Percentiles rank a stretch among this genome's conserved stretches.
Conservation (phyloP, 139 green algal species). For the Coccomyxa sp. region DNA sequence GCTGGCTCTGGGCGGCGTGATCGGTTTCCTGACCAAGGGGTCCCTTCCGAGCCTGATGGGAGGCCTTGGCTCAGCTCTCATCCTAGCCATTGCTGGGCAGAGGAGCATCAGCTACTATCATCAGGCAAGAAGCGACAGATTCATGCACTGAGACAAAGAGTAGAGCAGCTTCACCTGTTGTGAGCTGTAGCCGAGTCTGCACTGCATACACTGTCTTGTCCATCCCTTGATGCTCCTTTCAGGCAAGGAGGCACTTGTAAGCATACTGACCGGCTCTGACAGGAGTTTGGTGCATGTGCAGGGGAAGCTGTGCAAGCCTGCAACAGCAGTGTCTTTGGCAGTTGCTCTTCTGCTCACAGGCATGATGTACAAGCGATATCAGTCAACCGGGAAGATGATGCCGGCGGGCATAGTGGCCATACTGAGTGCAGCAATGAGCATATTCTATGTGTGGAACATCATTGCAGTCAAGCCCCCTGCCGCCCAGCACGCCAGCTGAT, state of each 20-base stretch:
- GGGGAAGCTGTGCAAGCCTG: slow-evolving; percentile 10
- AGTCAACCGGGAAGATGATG: slow-evolving; percentile 9
- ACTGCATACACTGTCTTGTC: neutral
- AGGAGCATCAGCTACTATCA: slow-evolving; percentile 8
- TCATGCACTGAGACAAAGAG: neutral
- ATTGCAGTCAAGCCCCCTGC: neutral
- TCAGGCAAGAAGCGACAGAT: neutral
- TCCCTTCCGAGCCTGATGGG: slow-evolving; percentile 16
- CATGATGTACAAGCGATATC: slow-evolving; percentile 13
- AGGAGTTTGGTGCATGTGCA: neutral
- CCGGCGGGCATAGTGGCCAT: slow-evolving; percentile 10
- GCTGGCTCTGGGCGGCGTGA: slow-evolving; percentile 16
- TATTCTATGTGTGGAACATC: slow-evolving; percentile 25
- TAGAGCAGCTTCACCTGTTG: too few species aligned
- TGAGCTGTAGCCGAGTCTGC: neutral
- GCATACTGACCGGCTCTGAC: neutral
- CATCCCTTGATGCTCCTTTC: neutral
- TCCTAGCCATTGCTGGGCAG: slow-evolving; percentile 14
- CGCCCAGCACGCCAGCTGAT: too few species aligned
- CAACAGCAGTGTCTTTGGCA: slow-evolving; percentile 10
- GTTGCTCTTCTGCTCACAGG: slow-evolving; percentile 7
- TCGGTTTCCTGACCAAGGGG: slow-evolving; percentile 17
- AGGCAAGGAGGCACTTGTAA: neutral
- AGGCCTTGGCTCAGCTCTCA: slow-evolving; percentile 6
- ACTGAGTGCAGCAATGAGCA: slow-evolving; percentile 8